Evolutionary conservation across 2,329 filamentous ascomycete species (phyloP).

Genomic region (Thyridium curvatum): DNA sequence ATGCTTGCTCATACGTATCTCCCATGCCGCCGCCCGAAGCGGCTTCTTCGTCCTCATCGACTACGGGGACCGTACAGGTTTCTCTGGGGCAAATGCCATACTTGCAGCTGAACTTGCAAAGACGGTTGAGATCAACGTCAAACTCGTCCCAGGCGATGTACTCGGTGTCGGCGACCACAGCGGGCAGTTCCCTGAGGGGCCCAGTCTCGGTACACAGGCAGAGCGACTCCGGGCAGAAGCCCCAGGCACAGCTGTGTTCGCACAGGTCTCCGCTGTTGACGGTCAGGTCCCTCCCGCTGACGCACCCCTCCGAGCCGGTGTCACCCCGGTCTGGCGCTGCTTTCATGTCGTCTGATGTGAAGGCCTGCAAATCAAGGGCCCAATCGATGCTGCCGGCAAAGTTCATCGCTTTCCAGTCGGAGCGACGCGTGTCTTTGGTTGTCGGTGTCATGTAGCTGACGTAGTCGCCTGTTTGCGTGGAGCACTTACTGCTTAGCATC

Average conservation of each 20-base stretch:
- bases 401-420: constrained; percentile 12
- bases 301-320: too few species aligned
- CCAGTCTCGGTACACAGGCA: constrained; percentile 12
- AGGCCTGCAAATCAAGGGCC: constrained; percentile 21
- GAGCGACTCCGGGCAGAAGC: constrained; percentile 9
- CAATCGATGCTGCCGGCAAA: constrained; percentile 24
- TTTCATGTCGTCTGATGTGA: too few species aligned
- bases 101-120: constrained; percentile 12
- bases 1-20: too few species aligned
- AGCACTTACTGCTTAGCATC: too few species aligned
- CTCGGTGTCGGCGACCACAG: constrained; percentile 7
- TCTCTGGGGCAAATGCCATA: constrained; percentile 11
- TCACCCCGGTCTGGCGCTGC: too few species aligned
- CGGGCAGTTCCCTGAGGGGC: constrained; percentile 9
- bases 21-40: too few species aligned
- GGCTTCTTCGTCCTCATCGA: constrained; percentile 3
- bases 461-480: too few species aligned
- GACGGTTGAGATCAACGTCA: constrained; percentile 10
- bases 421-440: constrained; percentile 14
- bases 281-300: too few species aligned
- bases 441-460: constrained; percentile 4
- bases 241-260: constrained; percentile 8
- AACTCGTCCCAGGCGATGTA: constrained; percentile 10
- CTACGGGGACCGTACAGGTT: constrained; percentile 4
- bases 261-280: too few species aligned